Conservation (phyloP, 2,329 filamentous ascomycete species). For the Epichloe gansuensis region DNA sequence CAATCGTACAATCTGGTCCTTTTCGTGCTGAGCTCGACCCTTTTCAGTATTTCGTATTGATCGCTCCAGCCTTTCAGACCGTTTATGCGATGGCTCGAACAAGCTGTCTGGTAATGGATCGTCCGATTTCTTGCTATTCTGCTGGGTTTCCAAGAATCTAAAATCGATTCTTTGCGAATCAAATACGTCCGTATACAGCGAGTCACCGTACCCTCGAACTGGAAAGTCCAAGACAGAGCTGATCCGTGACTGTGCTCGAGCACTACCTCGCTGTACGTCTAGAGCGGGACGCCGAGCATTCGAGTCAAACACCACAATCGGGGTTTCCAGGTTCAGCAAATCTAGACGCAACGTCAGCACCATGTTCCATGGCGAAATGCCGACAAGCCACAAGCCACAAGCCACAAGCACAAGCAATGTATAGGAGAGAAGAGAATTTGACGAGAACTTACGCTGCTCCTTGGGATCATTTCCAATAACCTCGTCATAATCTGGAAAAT, state of each 20-base stretch:
- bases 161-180: conserved; percentile 47
- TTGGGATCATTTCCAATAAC: conserved; percentile 77
- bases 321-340: conserved; percentile 58
- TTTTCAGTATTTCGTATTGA: conserved; percentile 53
- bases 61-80: conserved; percentile 47
- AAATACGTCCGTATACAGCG: conserved; percentile 42
- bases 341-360: conserved; percentile 36
- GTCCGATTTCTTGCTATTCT: conserved; percentile 29
- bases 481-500: conserved; percentile 91
- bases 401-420: neutral
- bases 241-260: neutral
- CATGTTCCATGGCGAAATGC: neutral
- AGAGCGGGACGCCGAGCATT: conserved; percentile 18
- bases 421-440: neutral
- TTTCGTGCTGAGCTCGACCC: conserved; percentile 54
- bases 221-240: conserved; percentile 12
- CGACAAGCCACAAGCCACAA: neutral
- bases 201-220: conserved; percentile 42
- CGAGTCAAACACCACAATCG: conserved; percentile 57
- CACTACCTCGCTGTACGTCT: conserved; percentile 2
- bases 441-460: conserved; percentile 53
- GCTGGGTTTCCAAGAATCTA: conserved; percentile 36
- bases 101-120: conserved; percentile 46
- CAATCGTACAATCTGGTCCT: conserved; percentile 50
- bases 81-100: conserved; percentile 43